A percentile compares a stretch with the other conserved stretches of the same genome.
These are phyloP conservation scores for Daldinia sp. DNA, from an alignment of 2,329 filamentous ascomycete genomes.

Conservation along the genomic window DNA sequence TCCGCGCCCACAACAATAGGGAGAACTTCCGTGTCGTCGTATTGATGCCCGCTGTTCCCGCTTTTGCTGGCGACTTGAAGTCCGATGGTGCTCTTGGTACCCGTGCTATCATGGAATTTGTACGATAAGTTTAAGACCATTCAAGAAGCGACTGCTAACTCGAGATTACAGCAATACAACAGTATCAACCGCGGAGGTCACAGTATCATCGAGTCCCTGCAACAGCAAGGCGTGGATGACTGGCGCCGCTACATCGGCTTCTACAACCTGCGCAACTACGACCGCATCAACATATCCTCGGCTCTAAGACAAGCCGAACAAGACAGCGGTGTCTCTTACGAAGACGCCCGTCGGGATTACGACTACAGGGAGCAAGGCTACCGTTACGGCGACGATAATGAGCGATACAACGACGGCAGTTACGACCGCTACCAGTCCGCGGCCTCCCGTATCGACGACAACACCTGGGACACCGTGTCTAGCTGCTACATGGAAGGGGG, in stretches of 20 bases:
- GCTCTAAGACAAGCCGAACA: conserved; percentile 69
- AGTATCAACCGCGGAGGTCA: conserved; percentile 80
- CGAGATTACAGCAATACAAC: conserved; percentile 66
- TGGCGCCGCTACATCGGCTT: conserved; percentile 80
- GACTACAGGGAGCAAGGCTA: conserved; percentile 64
- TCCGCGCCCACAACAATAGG: conserved; percentile 71
- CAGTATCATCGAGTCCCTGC: conserved; percentile 78
- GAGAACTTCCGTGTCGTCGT: conserved; percentile 79
- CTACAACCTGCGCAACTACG: conserved; percentile 86
- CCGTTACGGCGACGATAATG: conserved; percentile 41
- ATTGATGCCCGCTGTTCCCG: conserved; percentile 81
- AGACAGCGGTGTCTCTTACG: conserved; percentile 71
- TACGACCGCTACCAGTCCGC: conserved; percentile 79
- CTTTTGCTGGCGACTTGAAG: conserved; percentile 82
- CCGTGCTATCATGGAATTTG: conserved; percentile 84
- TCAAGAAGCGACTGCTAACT: background rate
- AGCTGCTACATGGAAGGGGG: conserved; percentile 85
- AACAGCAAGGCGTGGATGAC: conserved; percentile 69
- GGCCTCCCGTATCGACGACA: conserved; percentile 62
- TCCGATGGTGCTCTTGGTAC: conserved; percentile 77
- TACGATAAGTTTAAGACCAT: background rate
- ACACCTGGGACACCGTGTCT: conserved; percentile 78
- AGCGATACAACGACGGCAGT: conserved; percentile 44
- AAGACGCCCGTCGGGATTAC: conserved; percentile 69
- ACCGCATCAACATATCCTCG: conserved; percentile 77